phyloP scores from a whole-genome alignment of 2,329 filamentous ascomycete genomes.

The Arthrobotrys sphaeroides region DNA sequence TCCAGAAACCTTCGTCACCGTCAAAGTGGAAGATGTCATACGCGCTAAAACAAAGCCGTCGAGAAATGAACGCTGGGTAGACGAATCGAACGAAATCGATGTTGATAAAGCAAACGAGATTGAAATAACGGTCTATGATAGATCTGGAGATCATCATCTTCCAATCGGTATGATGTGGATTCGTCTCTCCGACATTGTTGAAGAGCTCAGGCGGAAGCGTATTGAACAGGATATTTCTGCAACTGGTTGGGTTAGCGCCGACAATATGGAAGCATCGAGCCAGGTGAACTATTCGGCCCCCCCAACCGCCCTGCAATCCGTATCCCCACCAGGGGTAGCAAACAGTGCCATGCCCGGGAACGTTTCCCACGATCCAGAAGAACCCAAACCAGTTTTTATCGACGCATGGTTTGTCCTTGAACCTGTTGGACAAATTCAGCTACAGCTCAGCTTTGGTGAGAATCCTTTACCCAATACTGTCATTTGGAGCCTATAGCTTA shows the following conservation, averaged over 20 bases:
- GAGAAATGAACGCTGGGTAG: conserved; percentile 87
- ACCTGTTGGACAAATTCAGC: conserved; percentile 88
- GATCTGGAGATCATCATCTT: conserved; percentile 85
- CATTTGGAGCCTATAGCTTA: conserved; percentile 54
- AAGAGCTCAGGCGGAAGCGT: conserved; percentile 96
- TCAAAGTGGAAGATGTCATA: conserved; percentile 95
- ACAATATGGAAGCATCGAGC: conserved; percentile 75
- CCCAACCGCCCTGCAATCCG: conserved; percentile 64
- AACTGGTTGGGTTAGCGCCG: conserved; percentile 95
- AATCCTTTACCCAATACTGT: background rate
- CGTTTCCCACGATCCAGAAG: conserved; percentile 15
- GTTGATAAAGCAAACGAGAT: conserved; percentile 99
- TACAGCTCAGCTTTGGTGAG: conserved; percentile 83
- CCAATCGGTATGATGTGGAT: conserved; percentile 97
- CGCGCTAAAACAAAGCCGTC: conserved; percentile 87
- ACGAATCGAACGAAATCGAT: conserved; percentile 88
- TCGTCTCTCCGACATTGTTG: conserved; percentile 93
- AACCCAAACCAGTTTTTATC: conserved; percentile 61
- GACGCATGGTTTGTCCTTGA: conserved; percentile 98
- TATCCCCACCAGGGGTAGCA: conserved; percentile 62
- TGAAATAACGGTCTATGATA: conserved; percentile 97
- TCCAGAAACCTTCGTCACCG: conserved; percentile 92
- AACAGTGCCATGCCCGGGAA: conserved; percentile 62
- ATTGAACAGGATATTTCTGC: conserved; percentile 95
- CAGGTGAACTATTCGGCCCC: conserved; percentile 10